A percentile compares a stretch with the other conserved stretches of the same genome.
These are phyloP conservation scores for Carex pumila DNA, from an alignment of 176 grass and related monocot species.

Conservation along the genomic window DNA sequence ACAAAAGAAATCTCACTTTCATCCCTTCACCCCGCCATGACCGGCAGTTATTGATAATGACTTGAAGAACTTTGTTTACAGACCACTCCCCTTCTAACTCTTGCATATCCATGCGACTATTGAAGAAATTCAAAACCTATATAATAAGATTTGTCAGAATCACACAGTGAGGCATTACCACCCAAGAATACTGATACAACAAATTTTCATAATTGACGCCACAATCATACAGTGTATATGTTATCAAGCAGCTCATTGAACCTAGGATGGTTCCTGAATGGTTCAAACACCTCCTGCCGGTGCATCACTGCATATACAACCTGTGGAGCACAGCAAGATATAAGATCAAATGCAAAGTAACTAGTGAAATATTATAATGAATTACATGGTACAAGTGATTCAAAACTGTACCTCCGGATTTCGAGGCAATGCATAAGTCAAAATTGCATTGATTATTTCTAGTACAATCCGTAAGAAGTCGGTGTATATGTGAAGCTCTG, in stretches of 20 bases:
- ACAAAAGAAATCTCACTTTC: slow-evolving; percentile 50
- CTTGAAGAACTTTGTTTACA: slow-evolving; percentile 89
- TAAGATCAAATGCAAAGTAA: neutral
- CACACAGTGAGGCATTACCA: neutral
- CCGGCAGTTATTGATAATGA: slow-evolving; percentile 79
- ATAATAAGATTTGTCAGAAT: neutral
- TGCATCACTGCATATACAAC: slow-evolving; percentile 99
- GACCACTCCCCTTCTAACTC: slow-evolving; percentile 89
- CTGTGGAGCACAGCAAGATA: slow-evolving; percentile 24
- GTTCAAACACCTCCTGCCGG: slow-evolving; percentile 91
- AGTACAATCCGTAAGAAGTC: slow-evolving; percentile 97
- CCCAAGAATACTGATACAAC: neutral
- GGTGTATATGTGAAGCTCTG: slow-evolving; percentile 95
- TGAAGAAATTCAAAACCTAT: slow-evolving; percentile 97
- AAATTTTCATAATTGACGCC: slow-evolving; percentile 1
- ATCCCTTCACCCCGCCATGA: slow-evolving; percentile 97
- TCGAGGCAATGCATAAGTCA: slow-evolving; percentile 93
- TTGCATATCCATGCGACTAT: slow-evolving; percentile 97
- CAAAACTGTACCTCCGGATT: slow-evolving; percentile 75
- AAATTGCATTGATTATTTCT: slow-evolving; percentile 97
- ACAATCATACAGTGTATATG: slow-evolving; percentile 75
- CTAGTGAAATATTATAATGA: neutral
- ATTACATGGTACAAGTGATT: slow-evolving; percentile 16
- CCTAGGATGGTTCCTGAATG: slow-evolving; percentile 95
- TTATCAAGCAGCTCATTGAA: slow-evolving; percentile 99